phyloP scores from a whole-genome alignment of 257 asterid genomes.

The Salvia hispanica region DNA sequence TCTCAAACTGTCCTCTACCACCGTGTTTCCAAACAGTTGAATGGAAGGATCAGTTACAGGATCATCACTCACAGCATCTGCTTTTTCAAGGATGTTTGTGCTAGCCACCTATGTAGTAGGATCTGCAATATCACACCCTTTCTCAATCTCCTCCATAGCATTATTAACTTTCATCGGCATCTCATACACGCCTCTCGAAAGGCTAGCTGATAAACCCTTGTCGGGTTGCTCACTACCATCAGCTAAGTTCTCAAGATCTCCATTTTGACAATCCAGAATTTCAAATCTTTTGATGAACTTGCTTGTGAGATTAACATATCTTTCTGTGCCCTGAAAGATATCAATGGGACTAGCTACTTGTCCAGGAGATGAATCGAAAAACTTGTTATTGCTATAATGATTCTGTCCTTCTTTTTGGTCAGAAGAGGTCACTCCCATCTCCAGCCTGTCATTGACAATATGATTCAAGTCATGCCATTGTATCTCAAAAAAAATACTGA shows the following conservation, averaged over 20 bases:
- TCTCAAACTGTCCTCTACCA: background rate
- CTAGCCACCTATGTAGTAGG: background rate
- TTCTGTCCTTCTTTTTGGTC: conserved; percentile 24
- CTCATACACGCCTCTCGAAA: background rate
- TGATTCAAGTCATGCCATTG: conserved; percentile 27
- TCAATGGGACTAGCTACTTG: conserved; percentile 18
- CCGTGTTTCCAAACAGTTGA: background rate
- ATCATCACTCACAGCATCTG: background rate
- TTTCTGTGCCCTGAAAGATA: conserved; percentile 10
- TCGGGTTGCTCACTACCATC: conserved; percentile 10
- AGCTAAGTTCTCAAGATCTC: background rate
- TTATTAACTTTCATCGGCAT: background rate
- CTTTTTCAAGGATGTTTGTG: background rate
- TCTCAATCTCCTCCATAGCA: background rate
- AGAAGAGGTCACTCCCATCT: conserved; percentile 14
- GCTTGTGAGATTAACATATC: conserved; percentile 4
- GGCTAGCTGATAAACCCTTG: background rate
- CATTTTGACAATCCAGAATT: conserved; percentile 1
- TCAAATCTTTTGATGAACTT: background rate
- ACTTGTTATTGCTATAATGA: conserved; percentile 3
- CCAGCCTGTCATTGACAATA: conserved; percentile 25
- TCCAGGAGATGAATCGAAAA: conserved; percentile 12
- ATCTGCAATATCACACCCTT: background rate
- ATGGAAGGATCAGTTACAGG: background rate
- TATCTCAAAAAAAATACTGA: conserved; percentile 14